Evolutionary conservation across 495 filamentous ascomycete genomes (phyloP).

Genomic region (Penicillium bovifimosum): DNA sequence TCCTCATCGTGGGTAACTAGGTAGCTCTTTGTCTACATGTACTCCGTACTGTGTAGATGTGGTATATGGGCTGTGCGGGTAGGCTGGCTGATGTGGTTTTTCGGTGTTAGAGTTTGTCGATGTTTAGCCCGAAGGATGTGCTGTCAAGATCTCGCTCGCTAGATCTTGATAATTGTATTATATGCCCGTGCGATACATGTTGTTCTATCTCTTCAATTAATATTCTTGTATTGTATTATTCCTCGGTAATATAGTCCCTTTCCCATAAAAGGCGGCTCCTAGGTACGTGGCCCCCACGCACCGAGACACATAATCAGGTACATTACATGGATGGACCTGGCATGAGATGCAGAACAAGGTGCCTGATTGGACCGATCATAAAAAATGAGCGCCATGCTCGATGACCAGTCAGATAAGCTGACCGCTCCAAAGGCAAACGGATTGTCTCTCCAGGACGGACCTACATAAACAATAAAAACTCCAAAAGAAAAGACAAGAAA

Average conservation of each 20-base stretch:
- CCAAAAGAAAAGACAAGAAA: background rate
- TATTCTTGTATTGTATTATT: background rate
- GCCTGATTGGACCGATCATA: slow-evolving; percentile 6
- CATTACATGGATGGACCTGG: slow-evolving; percentile 22
- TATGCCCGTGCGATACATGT: background rate
- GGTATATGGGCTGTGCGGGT: background rate
- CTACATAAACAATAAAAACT: background rate
- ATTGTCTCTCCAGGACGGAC: background rate
- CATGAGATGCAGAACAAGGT: slow-evolving; percentile 3
- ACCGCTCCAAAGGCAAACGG: slow-evolving; percentile 25
- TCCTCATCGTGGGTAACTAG: slow-evolving; percentile 1
- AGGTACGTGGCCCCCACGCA: slow-evolving; percentile 27
- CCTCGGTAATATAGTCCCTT: background rate
- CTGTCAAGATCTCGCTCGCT: background rate
- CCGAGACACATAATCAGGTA: slow-evolving; percentile 9
- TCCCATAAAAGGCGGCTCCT: background rate
- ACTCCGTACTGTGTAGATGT: background rate
- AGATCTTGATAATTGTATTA: background rate
- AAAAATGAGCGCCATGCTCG: background rate
- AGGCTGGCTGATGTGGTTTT: background rate
- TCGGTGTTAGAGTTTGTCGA: background rate
- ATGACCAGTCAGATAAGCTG: slow-evolving; percentile 9
- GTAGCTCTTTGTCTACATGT: background rate
- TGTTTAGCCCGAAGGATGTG: background rate
- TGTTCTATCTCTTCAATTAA: background rate